Evolutionary conservation across 1,139 yeast genomes (phyloP).

Genomic region (Diutina sp.): DNA sequence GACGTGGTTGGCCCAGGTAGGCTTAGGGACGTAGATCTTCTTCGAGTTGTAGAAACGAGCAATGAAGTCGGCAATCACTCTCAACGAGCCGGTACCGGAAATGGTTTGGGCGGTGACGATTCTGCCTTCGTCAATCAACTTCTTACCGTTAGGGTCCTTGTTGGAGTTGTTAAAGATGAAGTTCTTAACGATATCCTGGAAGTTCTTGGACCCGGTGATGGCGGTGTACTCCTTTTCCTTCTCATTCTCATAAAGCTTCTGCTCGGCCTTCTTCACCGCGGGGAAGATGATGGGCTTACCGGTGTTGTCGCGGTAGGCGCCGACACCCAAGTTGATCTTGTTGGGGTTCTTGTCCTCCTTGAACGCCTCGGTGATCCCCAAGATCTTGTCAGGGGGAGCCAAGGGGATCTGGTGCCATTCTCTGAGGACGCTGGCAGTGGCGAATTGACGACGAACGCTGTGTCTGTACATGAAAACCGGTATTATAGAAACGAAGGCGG

Average conservation of each 20-base stretch:
- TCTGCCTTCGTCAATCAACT: slow-evolving; percentile 33
- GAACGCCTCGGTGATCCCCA: slow-evolving; percentile 50
- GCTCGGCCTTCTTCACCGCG: slow-evolving; percentile 34
- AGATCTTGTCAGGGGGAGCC: slow-evolving; percentile 65
- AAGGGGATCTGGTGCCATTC: slow-evolving; percentile 37
- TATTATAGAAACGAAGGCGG: no score
- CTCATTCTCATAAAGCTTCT: slow-evolving; percentile 24
- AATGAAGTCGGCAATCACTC: slow-evolving; percentile 43
- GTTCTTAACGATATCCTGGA: slow-evolving; percentile 34
- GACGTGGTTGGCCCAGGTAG: slow-evolving; percentile 70
- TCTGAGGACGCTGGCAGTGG: background rate
- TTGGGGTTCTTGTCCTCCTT: slow-evolving; percentile 25
- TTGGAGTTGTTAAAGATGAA: slow-evolving; percentile 38
- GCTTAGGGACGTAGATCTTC: slow-evolving; percentile 47
- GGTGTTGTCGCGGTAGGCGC: slow-evolving; percentile 35
- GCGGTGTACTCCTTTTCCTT: slow-evolving; percentile 47
- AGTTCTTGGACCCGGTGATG: slow-evolving; percentile 37
- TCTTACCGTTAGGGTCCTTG: slow-evolving; percentile 34
- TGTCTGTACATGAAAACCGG: slow-evolving; percentile 1
- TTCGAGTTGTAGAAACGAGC: slow-evolving; percentile 30
- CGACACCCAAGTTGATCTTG: slow-evolving; percentile 38
- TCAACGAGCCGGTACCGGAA: slow-evolving; percentile 48
- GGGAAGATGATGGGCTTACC: slow-evolving; percentile 39
- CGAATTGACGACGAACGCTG: background rate
- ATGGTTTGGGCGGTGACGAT: slow-evolving; percentile 46